Evolutionary conservation across 2,329 filamentous ascomycete species (phyloP), one percentile per base, ranked within the genome.

Genomic region (Akanthomyces dipterigenus): DNA sequence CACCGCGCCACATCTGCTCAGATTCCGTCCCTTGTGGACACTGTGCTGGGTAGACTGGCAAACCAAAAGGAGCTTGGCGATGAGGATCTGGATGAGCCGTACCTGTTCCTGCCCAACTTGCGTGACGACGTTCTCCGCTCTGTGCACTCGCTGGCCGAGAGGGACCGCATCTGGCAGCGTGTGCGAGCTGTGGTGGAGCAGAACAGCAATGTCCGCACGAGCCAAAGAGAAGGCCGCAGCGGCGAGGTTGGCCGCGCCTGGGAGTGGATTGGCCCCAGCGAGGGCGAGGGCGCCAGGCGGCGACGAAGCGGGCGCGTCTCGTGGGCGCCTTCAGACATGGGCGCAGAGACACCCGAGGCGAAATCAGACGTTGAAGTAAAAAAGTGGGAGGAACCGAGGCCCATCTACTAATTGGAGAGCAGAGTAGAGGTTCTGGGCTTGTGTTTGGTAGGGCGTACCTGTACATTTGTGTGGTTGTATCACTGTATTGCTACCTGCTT

Each of bases 71-170:
- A 90, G 64, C 76, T 93, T n/a, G 88, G 92, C 64, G 87, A 85
- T 73, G 71, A 86, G 71, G 73, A 82, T 72, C 63, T 87, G 56
- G 83, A 86, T 20, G 93, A 97, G 64, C 81, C 87, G 1, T 96
- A 90, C 77, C 84, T 99, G 64, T 90, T 91, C 70, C 84, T 97
- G 67, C 90, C 90, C 1, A 95, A 98, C 71, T 78, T 99, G 59
- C 83, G 95, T 63, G 95, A 99, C 70, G 93, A 98, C 70, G 88
- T 99, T 3, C 80, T 99, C 43, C 82, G 93, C 22, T 85, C 88
- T 31, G 87, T 96, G 64, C 91, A 97, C 72, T 88, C 84, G 3
- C 81, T 93, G 22, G 80, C 82, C 9, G 85, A 92, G 67, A 83
- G 95, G 42, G 89, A 95, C 70, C 84, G 85, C 61, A 79, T 99